Evolutionary conservation across 2,329 filamentous ascomycete species (phyloP), one percentile per base, ranked within the genome.

Genomic region (Xylaria arbuscula): DNA sequence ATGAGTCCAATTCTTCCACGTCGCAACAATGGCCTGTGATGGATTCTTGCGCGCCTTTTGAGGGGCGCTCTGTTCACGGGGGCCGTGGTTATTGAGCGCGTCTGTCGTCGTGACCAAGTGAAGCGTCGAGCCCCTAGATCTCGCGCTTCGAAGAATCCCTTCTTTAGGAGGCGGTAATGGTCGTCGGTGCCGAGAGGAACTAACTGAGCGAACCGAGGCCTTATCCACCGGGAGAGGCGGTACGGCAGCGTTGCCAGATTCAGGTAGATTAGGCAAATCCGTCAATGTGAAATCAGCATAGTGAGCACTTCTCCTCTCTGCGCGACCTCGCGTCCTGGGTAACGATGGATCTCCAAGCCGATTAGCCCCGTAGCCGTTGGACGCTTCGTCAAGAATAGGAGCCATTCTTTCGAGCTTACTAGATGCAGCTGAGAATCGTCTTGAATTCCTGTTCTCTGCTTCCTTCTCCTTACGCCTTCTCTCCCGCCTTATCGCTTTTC

Each of bases 81-180:
- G 74, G 34, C 72, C 71, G 62, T 78, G 79, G n/a, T 79, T 72
- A 22, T 79, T 80, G 17, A 88, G 71, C 0, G 82, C 83, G 19
- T 88, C 86, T 7, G 84, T 84, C 0, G 88, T 89, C 10, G 92
- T 92, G 47, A 97, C 93, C 4, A 97, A 88, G 77, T 97, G 93
- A 38, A 98, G 86, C 71, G 93, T 96, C 73, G 94, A 97, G 51
- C 93, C 92, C 68, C 93, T 86, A 72, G 92, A 92, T 73, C 91
- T 86, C 67, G 92, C 89, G 70, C 89, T 90, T 72, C 89, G 84
- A 64, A 91, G 79, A 11, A 89, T 81, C 15, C 89, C 88, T 78
- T 98, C 94, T 78, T 98, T 98, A 1, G 95, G 94, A 50, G 95
- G 95, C 10, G 92, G 93, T 48, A 93, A 85, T 6, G 94, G 89